Percentiles rank a stretch among this genome's conserved stretches.
Conservation (phyloP, 768 basidiomycete species). For the Pleurotus tuoliensis region DNA sequence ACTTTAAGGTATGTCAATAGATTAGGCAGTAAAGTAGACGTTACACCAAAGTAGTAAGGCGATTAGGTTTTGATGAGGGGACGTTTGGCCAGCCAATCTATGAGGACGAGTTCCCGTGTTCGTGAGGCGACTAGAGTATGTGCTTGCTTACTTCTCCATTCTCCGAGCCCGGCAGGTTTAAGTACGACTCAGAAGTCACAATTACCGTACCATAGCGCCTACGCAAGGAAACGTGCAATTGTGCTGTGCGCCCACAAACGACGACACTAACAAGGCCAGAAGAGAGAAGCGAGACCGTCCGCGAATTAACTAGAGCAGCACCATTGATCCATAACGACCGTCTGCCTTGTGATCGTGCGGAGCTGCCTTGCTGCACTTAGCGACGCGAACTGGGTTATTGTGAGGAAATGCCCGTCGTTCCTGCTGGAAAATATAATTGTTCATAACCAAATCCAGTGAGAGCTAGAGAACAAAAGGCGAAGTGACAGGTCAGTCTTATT, state of each 20-base stretch:
- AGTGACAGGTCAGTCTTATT: not conserved
- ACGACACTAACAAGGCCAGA: not conserved
- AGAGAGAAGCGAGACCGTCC: not conserved
- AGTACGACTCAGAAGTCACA: not conserved
- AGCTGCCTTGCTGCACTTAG: not conserved
- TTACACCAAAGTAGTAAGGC: not conserved
- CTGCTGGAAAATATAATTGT: not conserved
- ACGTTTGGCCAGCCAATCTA: conserved; percentile 6
- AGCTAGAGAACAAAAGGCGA: not conserved
- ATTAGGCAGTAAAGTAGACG: not conserved
- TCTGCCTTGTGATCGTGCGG: not conserved
- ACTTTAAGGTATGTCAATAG: conserved; percentile 1
- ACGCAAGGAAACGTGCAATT: not conserved
- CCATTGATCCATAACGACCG: not conserved
- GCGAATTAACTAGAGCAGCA: not conserved
- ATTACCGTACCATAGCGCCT: not conserved
- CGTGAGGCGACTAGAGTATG: conserved; percentile 5
- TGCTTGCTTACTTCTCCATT: not conserved
- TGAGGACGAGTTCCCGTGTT: not conserved
- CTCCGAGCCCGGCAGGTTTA: not conserved
- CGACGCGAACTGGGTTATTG: not conserved
- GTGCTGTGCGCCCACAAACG: not conserved
- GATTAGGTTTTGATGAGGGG: not conserved
- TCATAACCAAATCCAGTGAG: not conserved
- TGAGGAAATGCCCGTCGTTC: not conserved